Base-by-base conservation (phyloP, 108 stramenopile genomes). In the Nitzschia sp. region DNA sequence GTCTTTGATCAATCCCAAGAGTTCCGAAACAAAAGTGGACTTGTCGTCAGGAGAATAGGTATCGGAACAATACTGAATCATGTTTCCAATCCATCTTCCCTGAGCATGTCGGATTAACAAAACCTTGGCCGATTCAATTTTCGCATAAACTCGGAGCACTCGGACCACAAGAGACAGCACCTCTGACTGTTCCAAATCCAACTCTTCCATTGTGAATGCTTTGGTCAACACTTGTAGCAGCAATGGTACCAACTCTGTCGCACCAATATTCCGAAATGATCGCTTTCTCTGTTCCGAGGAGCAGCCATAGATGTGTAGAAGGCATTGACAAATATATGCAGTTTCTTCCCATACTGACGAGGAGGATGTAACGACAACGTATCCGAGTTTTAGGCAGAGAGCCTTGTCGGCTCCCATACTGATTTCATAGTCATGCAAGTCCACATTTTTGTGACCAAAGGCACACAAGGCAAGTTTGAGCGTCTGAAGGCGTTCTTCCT, bases 351-450 rank as follows among this genome's bases (percentile, higher is more conserved):
- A 46, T 22, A 39, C 38, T 1, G 54, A 51, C 17, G 20, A 9
- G 7, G 41, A 53, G 7, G 29, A 11, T 17, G 42, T 51, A 7
- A 67, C 48, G 10, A 60, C 53, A n/a, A 63, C 53, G 42, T 74
- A 80, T n/a, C 79, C 79, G 12, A 80, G 65, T 56, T 80, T 73
- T 39, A 74, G 42, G 26, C 72, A 73, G 14, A 80, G 59, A 11
- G 69, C 72, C 38, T 74, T 69, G 43, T 72, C 69, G 14, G 59
- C 62, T 8, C 73, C 79, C 22, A 74, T n/a, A 15, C 41, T 48
- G 12, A 74, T 44, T 57, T 80, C 79, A 54, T 74, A 62, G 43
- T 80, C 63, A 58, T 80, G 79, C 53, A 70, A 25, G n/a, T 60
- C 60, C 12, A 24, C 40, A 63, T 61, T 62, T n/a, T 61, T 53